These are phyloP conservation scores for Fusarium nygamai DNA, from an alignment of 2,329 filamentous ascomycete species.

Conservation along the genomic window DNA sequence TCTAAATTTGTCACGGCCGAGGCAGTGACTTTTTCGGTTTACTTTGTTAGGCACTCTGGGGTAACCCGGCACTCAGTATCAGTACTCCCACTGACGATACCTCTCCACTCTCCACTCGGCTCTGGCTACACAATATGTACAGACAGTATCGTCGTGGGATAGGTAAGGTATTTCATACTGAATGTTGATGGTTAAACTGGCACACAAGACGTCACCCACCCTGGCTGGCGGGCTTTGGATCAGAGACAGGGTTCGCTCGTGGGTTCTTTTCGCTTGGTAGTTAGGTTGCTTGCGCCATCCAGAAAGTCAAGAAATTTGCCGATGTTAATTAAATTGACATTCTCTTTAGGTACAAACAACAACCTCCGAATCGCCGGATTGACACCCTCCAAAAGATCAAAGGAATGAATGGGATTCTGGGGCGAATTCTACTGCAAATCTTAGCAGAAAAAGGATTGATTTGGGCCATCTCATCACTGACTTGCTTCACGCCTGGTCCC, in stretches of 20 bases:
- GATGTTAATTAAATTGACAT: neutral
- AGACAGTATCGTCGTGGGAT: neutral
- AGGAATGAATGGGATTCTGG: conserved; percentile 29
- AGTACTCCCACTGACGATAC: conserved; percentile 25
- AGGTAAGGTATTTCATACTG: neutral
- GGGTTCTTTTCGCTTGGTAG: conserved; percentile 19
- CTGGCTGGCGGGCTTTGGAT: conserved; percentile 31
- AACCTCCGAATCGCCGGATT: conserved; percentile 23
- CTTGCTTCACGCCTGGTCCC: conserved; percentile 44
- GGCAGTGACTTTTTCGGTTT: conserved; percentile 3
- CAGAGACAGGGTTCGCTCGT: conserved; percentile 29
- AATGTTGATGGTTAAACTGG: neutral
- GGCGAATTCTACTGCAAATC: conserved; percentile 45
- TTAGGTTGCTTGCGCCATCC: conserved; percentile 40
- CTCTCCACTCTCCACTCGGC: conserved; percentile 5
- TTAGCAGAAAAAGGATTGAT: conserved; percentile 37
- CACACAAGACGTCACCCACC: conserved; percentile 26
- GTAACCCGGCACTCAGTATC: conserved; percentile 37
- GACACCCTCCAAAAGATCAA: conserved; percentile 35
- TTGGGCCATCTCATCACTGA: conserved; percentile 39
- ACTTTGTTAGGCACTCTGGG: conserved; percentile 38
- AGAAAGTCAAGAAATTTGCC: conserved; percentile 22
- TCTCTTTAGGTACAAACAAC: neutral
- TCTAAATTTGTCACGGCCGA: conserved; percentile 26
- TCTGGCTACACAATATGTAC: conserved; percentile 23